These are phyloP conservation scores for Wallacemonas collosoma DNA, from an alignment of 208 protist species.

Conservation along the genomic window DNA sequence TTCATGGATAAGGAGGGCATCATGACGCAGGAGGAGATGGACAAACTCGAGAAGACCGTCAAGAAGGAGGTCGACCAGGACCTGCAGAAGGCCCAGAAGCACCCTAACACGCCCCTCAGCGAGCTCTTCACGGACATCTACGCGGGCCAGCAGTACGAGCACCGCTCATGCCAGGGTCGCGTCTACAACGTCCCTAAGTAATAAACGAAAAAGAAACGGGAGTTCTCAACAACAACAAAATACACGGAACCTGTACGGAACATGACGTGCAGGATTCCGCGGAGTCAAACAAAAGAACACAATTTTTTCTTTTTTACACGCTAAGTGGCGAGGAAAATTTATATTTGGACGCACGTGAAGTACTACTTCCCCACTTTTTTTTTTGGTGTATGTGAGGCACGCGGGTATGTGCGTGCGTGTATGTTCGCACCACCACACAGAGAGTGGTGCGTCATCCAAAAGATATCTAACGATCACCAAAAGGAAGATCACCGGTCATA, in stretches of 20 bases:
- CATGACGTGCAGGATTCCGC: background rate
- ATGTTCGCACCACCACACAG: background rate
- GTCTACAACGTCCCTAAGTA: slow-evolving; percentile 68
- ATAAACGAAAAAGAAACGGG: background rate
- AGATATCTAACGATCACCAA: slow-evolving; percentile 5
- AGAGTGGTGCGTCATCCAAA: slow-evolving; percentile 4
- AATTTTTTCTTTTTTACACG: slow-evolving; percentile 6
- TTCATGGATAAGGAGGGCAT: slow-evolving; percentile 84
- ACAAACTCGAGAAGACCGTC: slow-evolving; percentile 87
- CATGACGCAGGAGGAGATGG: slow-evolving; percentile 96
- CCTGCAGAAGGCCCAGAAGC: slow-evolving; percentile 85
- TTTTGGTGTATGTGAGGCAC: background rate
- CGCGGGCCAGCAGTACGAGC: slow-evolving; percentile 72
- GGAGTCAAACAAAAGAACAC: background rate
- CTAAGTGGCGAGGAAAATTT: background rate
- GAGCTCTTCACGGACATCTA: slow-evolving; percentile 95
- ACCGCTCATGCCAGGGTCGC: slow-evolving; percentile 84
- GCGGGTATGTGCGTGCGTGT: too few relatives aligned
- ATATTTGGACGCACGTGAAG: slow-evolving; percentile 13
- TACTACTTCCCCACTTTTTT: slow-evolving; percentile 19
- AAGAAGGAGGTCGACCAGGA: slow-evolving; percentile 93
- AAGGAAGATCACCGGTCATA: background rate
- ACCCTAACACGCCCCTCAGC: slow-evolving; percentile 50
- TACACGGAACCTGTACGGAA: background rate
- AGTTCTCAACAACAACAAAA: background rate